Percentiles rank a stretch among this genome's conserved stretches.
Evolutionary conservation across 2,329 filamentous ascomycete species (phyloP).

Genomic region (Fusarium secorum): DNA sequence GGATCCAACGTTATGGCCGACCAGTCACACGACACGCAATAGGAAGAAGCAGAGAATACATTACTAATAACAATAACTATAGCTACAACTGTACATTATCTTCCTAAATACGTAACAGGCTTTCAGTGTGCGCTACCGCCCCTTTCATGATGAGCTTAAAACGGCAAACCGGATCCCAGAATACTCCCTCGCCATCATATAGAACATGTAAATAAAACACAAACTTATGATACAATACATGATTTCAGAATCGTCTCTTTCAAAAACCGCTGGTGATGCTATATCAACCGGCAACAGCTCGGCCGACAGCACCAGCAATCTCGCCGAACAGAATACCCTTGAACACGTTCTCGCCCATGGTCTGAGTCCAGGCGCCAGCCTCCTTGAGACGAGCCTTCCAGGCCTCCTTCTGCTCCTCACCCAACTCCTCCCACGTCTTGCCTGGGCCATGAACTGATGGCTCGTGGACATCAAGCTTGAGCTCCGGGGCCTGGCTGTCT

Average conservation of each 20-base stretch:
- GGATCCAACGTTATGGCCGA: background rate
- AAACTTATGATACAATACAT: conserved; percentile 17
- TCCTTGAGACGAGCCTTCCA: conserved; percentile 76
- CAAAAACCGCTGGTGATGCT: background rate
- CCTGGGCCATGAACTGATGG: conserved; percentile 59
- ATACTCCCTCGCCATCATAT: conserved; percentile 8
- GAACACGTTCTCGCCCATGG: conserved; percentile 79
- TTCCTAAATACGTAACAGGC: conserved; percentile 1
- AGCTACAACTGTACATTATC: background rate
- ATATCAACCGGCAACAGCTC: conserved; percentile 53
- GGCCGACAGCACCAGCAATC: conserved; percentile 69
- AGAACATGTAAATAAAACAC: conserved; percentile 7
- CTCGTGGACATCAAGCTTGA: conserved; percentile 57
- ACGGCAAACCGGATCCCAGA: background rate
- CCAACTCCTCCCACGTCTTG: conserved; percentile 76
- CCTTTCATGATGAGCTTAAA: background rate
- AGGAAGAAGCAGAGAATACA: background rate
- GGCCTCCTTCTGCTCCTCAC: conserved; percentile 64
- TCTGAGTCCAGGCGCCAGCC: conserved; percentile 80
- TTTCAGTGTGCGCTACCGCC: background rate
- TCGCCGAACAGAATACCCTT: conserved; percentile 81
- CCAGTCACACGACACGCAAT: background rate
- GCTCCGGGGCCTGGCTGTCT: conserved; percentile 29
- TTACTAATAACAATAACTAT: background rate
- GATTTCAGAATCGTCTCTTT: background rate